Conservation (phyloP, 2,329 filamentous ascomycete species). For the Chrysoporthe austroafricana region DNA sequence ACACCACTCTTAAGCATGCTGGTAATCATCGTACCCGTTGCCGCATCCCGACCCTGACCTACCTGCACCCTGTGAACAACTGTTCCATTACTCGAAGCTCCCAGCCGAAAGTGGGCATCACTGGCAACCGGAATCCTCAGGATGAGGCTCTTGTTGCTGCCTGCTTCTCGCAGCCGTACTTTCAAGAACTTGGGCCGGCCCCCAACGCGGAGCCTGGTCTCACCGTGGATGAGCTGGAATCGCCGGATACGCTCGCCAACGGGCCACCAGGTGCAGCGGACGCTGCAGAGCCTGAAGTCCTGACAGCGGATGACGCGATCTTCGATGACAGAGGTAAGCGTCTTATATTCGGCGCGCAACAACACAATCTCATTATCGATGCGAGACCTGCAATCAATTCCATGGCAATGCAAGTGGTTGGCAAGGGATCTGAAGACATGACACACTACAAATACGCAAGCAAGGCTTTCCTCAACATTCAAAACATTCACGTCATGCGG, state of each 20-base stretch:
- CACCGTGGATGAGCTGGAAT: conserved; percentile 56
- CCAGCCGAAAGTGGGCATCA: conserved; percentile 85
- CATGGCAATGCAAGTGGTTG: conserved; percentile 89
- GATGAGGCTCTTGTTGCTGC: conserved; percentile 92
- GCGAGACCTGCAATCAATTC: conserved; percentile 94
- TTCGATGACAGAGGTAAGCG: conserved; percentile 65
- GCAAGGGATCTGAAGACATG: conserved; percentile 96
- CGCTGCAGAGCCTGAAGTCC: conserved; percentile 68
- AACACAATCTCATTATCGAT: conserved; percentile 93
- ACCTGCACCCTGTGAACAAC: conserved; percentile 95
- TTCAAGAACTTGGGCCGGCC: conserved; percentile 42
- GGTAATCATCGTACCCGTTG: conserved; percentile 85
- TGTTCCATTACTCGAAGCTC: conserved; percentile 96
- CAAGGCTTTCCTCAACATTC: conserved; percentile 92
- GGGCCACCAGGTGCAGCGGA: conserved; percentile 48
- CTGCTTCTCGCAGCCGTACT: conserved; percentile 78
- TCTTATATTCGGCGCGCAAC: conserved; percentile 85
- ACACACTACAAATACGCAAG: conserved; percentile 91
- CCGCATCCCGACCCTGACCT: conserved; percentile 86
- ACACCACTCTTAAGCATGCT: conserved; percentile 94
- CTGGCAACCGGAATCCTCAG: conserved; percentile 88
- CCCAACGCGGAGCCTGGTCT: conserved; percentile 44
- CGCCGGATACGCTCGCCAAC: conserved; percentile 60
- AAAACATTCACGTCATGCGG: conserved; percentile 98
- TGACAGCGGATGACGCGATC: conserved; percentile 53